phyloP scores from a whole-genome alignment of 108 stramenopile genomes.

The Nitzschia inconspicua region DNA sequence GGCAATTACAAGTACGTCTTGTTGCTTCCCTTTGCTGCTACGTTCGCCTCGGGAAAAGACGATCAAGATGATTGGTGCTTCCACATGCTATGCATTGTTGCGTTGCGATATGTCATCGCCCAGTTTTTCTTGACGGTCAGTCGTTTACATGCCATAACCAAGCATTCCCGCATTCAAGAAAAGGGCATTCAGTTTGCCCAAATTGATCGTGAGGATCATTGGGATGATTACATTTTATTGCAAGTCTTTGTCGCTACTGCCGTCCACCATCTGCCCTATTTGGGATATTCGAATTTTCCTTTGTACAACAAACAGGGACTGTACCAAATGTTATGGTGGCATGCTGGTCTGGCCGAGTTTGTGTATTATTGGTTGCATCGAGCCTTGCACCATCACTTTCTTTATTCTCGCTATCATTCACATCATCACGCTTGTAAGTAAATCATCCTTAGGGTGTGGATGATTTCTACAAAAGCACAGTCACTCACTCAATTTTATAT shows the following conservation, averaged over 20 bases:
- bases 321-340: conserved; percentile 15
- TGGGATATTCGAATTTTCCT: conserved; percentile 14
- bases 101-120: conserved; percentile 16
- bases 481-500: no score
- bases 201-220: conserved; percentile 23
- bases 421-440: conserved; percentile 25
- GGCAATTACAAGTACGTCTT: conserved; percentile 17
- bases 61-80: conserved; percentile 19
- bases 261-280: conserved; percentile 15
- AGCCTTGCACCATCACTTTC: conserved; percentile 15
- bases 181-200: conserved; percentile 15
- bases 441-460: no score
- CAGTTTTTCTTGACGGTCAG: conserved; percentile 15
- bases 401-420: conserved; percentile 21
- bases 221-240: conserved; percentile 24
- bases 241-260: conserved; percentile 10
- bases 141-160: conserved; percentile 11
- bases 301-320: conserved; percentile 10
- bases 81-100: conserved; percentile 9
- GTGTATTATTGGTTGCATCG: conserved; percentile 23
- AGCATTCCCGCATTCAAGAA: conserved; percentile 17
- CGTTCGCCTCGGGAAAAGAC: conserved; percentile 11
- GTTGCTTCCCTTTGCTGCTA: conserved; percentile 6
- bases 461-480: no score
- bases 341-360: conserved; percentile 19